These are phyloP conservation scores for Tricholoma terreum DNA, from an alignment of 768 basidiomycete species.

Conservation along the genomic window DNA sequence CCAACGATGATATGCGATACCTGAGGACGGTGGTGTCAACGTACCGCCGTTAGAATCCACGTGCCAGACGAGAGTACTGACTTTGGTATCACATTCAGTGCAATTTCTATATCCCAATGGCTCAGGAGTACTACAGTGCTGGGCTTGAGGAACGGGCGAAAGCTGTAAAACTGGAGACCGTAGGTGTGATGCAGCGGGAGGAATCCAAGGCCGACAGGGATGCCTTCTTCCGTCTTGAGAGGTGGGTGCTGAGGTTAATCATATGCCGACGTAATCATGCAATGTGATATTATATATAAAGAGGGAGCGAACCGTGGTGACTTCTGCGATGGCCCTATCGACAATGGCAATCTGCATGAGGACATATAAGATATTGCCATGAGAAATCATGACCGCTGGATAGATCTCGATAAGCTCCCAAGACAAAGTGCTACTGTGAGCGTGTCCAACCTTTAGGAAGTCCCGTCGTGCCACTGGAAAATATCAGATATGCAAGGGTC, in stretches of 20 bases:
- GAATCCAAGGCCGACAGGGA: slow-evolving; percentile 51
- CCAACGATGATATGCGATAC: slow-evolving; percentile 48
- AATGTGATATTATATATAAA: background rate
- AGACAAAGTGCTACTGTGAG: too few species aligned
- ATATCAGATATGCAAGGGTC: slow-evolving; percentile 20
- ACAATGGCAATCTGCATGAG: slow-evolving; percentile 36
- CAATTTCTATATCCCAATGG: slow-evolving; percentile 54
- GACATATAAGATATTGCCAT: slow-evolving; percentile 55
- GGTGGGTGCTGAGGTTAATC: slow-evolving; percentile 30
- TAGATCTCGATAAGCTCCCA: too few species aligned
- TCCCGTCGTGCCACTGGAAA: slow-evolving; percentile 23
- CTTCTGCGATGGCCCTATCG: slow-evolving; percentile 25
- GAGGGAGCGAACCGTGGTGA: slow-evolving; percentile 35
- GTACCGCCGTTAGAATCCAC: too few species aligned
- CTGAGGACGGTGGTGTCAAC: slow-evolving; percentile 30
- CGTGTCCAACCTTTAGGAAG: slow-evolving; percentile 18
- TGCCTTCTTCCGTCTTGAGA: slow-evolving; percentile 39
- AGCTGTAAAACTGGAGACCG: slow-evolving; percentile 51
- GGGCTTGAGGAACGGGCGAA: slow-evolving; percentile 47
- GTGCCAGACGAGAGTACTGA: slow-evolving; percentile 26
- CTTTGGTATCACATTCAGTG: slow-evolving; percentile 56
- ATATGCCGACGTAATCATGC: too few species aligned
- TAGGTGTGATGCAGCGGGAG: slow-evolving; percentile 71
- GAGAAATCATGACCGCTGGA: slow-evolving; percentile 70
- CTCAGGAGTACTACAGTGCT: slow-evolving; percentile 51